A percentile compares a stretch with the other conserved stretches of the same genome.
Conservation (phyloP, 2,329 filamentous ascomycete species). For the Aspergillus sojae region DNA sequence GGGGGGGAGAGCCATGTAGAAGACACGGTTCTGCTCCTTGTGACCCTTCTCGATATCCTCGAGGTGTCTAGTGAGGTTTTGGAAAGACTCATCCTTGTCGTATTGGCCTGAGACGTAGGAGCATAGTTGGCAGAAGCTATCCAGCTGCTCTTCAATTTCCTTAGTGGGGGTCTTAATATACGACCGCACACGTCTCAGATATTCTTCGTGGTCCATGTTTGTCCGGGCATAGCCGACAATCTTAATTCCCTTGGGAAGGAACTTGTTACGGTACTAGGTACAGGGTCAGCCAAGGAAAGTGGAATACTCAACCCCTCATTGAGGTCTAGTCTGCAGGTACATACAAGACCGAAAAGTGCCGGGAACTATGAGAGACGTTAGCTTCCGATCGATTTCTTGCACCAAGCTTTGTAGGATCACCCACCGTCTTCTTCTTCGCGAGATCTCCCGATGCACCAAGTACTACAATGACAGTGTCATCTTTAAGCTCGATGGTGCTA, state of each 20-base stretch:
- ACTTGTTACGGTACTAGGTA: constrained; percentile 91
- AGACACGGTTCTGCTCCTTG: constrained; percentile 85
- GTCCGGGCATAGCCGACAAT: constrained; percentile 99
- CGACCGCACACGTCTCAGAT: constrained; percentile 88
- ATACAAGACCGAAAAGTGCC: constrained; percentile 93
- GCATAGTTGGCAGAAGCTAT: constrained; percentile 85
- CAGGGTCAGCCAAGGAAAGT: constrained; percentile 18
- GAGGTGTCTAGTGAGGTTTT: constrained; percentile 80
- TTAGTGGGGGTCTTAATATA: constrained; percentile 99
- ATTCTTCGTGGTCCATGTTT: constrained; percentile 98
- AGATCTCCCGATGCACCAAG: constrained; percentile 96
- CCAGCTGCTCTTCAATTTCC: constrained; percentile 92
- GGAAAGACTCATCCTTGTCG: constrained; percentile 93
- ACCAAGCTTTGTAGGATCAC: constrained; percentile 31
- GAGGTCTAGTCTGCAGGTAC: constrained; percentile 42
- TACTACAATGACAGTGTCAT: constrained; percentile 96
- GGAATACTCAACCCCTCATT: neutral
- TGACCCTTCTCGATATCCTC: constrained; percentile 80
- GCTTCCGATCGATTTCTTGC: constrained; percentile 16
- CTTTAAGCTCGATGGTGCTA: constrained; percentile 92
- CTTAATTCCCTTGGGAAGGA: constrained; percentile 91
- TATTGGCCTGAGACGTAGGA: constrained; percentile 97
- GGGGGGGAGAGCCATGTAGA: constrained; percentile 98
- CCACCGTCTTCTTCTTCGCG: constrained; percentile 99
- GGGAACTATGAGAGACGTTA: constrained; percentile 68